Conservation (phyloP, 306 rosid genomes). For the Quercus wislizeni region DNA sequence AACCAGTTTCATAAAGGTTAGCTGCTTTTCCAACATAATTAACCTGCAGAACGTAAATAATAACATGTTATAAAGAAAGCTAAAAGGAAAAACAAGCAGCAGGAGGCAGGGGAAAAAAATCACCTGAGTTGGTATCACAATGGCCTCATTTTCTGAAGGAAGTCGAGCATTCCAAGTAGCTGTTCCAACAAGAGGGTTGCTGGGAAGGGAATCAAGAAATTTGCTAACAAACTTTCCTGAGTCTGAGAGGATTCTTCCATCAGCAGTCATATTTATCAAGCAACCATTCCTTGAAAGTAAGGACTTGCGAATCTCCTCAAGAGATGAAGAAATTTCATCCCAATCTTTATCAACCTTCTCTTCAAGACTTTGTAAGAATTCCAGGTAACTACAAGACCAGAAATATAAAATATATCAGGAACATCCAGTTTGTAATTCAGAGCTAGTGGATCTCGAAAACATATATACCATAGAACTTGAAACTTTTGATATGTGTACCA, state of each 20-base stretch:
- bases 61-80: conserved; percentile 8
- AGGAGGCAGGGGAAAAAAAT: conserved; percentile 20
- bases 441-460: background rate
- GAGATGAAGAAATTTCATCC: conserved; percentile 77
- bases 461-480: conserved; percentile 6
- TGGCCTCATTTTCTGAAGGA: conserved; percentile 74
- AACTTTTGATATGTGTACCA: background rate
- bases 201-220: conserved; percentile 79
- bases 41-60: conserved; percentile 55
- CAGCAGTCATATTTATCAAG: conserved; percentile 79
- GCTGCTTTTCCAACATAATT: conserved; percentile 97
- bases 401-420: conserved; percentile 13
- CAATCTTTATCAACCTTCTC: conserved; percentile 86
- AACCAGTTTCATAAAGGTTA: conserved; percentile 75
- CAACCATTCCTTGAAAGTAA: conserved; percentile 72
- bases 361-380: conserved; percentile 77
- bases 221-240: conserved; percentile 57
- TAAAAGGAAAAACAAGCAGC: conserved; percentile 5
- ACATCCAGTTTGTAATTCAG: conserved; percentile 7
- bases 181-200: conserved; percentile 44
- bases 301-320: conserved; percentile 86
- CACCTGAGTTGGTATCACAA: conserved; percentile 93
- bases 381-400: conserved; percentile 65
- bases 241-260: conserved; percentile 56
- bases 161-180: conserved; percentile 59